phyloP scores from a whole-genome alignment of 768 basidiomycete genomes.

The Hypholoma sublateritium region DNA sequence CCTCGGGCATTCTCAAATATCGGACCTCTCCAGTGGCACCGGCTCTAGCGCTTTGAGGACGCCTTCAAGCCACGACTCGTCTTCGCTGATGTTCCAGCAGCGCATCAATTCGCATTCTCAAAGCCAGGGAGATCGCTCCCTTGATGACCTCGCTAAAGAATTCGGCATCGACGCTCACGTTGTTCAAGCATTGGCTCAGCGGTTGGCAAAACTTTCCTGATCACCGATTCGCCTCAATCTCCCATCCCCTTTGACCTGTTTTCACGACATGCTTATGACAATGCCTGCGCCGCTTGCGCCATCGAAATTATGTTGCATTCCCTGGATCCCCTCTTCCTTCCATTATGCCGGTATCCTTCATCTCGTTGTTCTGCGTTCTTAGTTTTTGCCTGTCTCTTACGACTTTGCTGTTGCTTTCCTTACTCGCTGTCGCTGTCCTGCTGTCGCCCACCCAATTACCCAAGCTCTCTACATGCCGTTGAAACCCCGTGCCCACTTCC shows the following conservation, averaged over 20 bases:
- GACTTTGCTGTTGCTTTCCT: not conserved
- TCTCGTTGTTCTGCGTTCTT: not conserved
- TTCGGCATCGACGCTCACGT: slow-evolving; percentile 72
- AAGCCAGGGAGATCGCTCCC: slow-evolving; percentile 18
- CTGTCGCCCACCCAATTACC: not conserved
- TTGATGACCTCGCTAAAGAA: slow-evolving; percentile 66
- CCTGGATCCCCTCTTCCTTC: not conserved
- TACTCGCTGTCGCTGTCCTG: not conserved
- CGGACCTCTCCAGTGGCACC: slow-evolving; percentile 17
- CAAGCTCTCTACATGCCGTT: not conserved
- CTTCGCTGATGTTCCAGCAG: slow-evolving; percentile 5
- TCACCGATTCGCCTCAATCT: not conserved
- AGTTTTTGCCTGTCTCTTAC: not conserved
- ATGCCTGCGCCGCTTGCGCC: not conserved
- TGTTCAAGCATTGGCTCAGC: slow-evolving; percentile 66
- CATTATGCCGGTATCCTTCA: not conserved
- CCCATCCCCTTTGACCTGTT: not conserved
- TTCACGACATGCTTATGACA: slow-evolving; percentile 2
- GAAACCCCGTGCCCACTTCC: not conserved
- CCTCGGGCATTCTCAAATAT: slow-evolving; percentile 7
- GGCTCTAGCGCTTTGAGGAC: slow-evolving; percentile 23
- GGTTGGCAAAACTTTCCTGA: slow-evolving; percentile 35
- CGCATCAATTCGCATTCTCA: slow-evolving; percentile 9
- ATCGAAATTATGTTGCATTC: not conserved
- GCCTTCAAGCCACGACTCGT: slow-evolving; percentile 19